These are phyloP conservation scores for Aspergillus melleus DNA, from an alignment of 2,329 filamentous ascomycete genomes.

Conservation along the genomic window DNA sequence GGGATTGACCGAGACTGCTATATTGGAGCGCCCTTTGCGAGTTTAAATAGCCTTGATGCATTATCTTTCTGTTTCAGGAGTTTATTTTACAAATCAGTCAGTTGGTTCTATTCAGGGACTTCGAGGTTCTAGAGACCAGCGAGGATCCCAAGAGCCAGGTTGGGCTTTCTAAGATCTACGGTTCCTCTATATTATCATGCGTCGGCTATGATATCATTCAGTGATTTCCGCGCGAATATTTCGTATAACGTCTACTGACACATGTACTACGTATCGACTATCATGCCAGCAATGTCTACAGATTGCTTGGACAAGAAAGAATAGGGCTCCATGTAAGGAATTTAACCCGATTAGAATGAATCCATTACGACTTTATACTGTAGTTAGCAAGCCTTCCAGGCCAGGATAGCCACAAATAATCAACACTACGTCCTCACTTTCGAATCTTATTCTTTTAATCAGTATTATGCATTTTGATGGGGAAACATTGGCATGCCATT, in stretches of 20 bases:
- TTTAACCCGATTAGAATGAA: constrained; percentile 8
- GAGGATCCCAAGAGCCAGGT: constrained; percentile 7
- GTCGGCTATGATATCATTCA: constrained; percentile 15
- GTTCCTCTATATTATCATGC: constrained; percentile 9
- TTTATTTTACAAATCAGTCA: constrained; percentile 2
- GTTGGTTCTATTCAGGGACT: not conserved
- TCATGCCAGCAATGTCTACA: constrained; percentile 9
- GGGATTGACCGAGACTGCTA: constrained; percentile 8
- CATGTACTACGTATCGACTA: constrained; percentile 7
- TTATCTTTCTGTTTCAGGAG: constrained; percentile 8
- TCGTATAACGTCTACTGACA: constrained; percentile 7
- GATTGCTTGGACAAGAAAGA: constrained; percentile 7
- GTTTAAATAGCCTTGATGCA: constrained; percentile 7
- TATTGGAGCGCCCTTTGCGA: not conserved
- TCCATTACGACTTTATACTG: constrained; percentile 2
- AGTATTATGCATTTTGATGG: constrained; percentile 2
- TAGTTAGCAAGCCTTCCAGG: constrained; percentile 7
- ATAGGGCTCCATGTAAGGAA: constrained; percentile 3
- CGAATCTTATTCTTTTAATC: constrained; percentile 7
- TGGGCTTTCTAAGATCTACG: constrained; percentile 13
- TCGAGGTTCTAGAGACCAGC: not conserved
- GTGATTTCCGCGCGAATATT: constrained; percentile 7
- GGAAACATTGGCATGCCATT: constrained; percentile 6
- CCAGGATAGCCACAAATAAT: not conserved
- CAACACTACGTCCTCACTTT: constrained; percentile 5